Percentiles rank a stretch among this genome's conserved stretches.
phyloP scores from a whole-genome alignment of 352 stramenopile genomes.

The Globisporangium yorkense region DNA sequence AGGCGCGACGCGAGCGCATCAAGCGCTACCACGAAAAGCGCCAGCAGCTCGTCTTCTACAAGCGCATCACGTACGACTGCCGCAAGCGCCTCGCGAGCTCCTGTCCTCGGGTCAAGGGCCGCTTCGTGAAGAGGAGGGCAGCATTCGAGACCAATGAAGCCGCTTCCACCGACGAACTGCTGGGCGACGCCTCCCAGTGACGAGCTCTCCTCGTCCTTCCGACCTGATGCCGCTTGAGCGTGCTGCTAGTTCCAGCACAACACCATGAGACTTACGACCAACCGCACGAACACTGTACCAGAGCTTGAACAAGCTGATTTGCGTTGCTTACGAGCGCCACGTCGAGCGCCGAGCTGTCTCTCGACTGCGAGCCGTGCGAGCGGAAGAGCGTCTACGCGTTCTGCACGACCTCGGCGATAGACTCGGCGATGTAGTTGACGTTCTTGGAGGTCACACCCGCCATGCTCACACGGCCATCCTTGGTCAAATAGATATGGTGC shows the following conservation, averaged over 20 bases:
- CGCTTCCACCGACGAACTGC: background rate
- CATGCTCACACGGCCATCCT: conserved; percentile 97
- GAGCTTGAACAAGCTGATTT: conserved; percentile 2
- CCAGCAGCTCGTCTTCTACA: conserved; percentile 62
- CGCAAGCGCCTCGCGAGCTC: conserved; percentile 63
- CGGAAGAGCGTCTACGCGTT: conserved; percentile 44
- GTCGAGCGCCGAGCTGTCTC: background rate
- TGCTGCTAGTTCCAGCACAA: too few relatives aligned
- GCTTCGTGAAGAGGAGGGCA: conserved; percentile 31
- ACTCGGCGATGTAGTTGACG: conserved; percentile 94
- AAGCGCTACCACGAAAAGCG: conserved; percentile 69
- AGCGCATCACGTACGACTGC: conserved; percentile 70
- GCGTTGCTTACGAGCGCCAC: conserved; percentile 1
- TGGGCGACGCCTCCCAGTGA: background rate
- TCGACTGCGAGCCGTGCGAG: background rate
- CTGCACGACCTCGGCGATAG: conserved; percentile 92
- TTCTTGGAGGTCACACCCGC: conserved; percentile 96
- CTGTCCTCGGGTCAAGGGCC: conserved; percentile 63
- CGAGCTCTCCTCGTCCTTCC: too few relatives aligned
- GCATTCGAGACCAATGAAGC: background rate
- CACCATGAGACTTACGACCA: too few relatives aligned
- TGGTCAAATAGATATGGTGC: conserved; percentile 98
- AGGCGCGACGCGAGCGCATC: conserved; percentile 44
- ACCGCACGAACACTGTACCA: too few relatives aligned
- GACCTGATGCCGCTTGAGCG: too few relatives aligned